Evolutionary conservation across 177 flowering plant genomes (phyloP).

Genomic region (Vitis hybrid): DNA sequence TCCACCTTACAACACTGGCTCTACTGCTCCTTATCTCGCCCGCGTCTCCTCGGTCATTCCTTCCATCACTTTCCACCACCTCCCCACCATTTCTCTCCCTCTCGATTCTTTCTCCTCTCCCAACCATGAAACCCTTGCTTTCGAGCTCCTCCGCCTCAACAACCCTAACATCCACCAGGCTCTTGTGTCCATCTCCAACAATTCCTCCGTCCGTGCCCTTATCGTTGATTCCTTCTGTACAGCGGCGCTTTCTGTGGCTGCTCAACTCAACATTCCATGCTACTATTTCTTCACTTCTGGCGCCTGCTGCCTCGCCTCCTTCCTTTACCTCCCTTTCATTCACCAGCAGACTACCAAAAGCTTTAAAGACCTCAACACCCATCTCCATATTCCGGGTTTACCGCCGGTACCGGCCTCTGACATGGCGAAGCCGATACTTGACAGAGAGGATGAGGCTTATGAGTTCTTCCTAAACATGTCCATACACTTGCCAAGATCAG

Average conservation of each 20-base stretch:
- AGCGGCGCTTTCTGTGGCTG: conserved; percentile 19
- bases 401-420: too few relatives aligned
- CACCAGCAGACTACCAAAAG: too few relatives aligned
- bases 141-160: conserved; percentile 32
- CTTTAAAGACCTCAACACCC: conserved; percentile 17
- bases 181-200: conserved; percentile 34
- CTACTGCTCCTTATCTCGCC: too few relatives aligned
- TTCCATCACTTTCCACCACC: too few relatives aligned
- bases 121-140: not conserved
- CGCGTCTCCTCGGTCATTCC: too few relatives aligned
- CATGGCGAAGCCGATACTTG: too few relatives aligned
- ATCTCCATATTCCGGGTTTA: conserved; percentile 22
- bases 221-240: conserved; percentile 53
- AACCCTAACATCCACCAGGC: conserved; percentile 34
- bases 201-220: conserved; percentile 26
- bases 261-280: conserved; percentile 33
- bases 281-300: conserved; percentile 8
- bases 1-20: too few relatives aligned
- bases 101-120: too few relatives aligned
- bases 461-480: conserved; percentile 12
- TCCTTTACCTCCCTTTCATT: too few relatives aligned
- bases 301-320: too few relatives aligned
- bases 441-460: too few relatives aligned
- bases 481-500: conserved; percentile 3
- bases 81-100: too few relatives aligned